Evolutionary conservation across 164 flowering plant species (phyloP), one percentile per base, ranked within the genome.

Genomic region (Litsea cubeba): DNA sequence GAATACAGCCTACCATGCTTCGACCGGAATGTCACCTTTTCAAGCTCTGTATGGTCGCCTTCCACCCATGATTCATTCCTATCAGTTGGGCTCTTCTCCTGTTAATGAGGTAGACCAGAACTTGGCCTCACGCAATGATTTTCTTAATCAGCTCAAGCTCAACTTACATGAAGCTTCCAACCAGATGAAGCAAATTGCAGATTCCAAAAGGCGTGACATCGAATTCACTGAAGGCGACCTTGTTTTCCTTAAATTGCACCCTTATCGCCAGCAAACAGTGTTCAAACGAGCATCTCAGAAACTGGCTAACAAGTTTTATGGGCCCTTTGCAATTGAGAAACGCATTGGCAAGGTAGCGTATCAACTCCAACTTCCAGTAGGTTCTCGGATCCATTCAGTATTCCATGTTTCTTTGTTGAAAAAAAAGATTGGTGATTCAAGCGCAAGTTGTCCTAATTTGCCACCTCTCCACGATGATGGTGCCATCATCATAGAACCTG

Each of bases 301-400:
- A 63, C 71, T 74, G 2, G 68, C 70, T 2, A 17, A 28, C 10
- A 14, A 7, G 20, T 74, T 49, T 49, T 66, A 74, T 65, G 71
- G 70, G 17, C 76, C 76, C 5, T 66, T 35, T 28, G 12, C 26
- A 3, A 40, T 73, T n/a, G 11, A 64, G 7, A 35, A 50, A 11
- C 11, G 58, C 11, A 49, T 74, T 24, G 64, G 71, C 2, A 8
- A n/a, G 1, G 63, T 74, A 2, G 76, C 76, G 7, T 74, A 74
- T 26, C 28, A 26, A 26, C 28, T 26, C 28, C 28, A 26, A 26
- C 28, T 26, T 26, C 28, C 28, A 1, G 28, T 3, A 2, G 28
- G 28, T 1, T 26, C 28, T 26, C 28, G 3, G 3, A 26, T 26
- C 28, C 28, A 26, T 26, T 3, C 3, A 3, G 28, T 26, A 26